A percentile compares a stretch with the other conserved stretches of the same genome.
Conservation (phyloP, 306 rosid genomes). For the Dryas octopetala region DNA sequence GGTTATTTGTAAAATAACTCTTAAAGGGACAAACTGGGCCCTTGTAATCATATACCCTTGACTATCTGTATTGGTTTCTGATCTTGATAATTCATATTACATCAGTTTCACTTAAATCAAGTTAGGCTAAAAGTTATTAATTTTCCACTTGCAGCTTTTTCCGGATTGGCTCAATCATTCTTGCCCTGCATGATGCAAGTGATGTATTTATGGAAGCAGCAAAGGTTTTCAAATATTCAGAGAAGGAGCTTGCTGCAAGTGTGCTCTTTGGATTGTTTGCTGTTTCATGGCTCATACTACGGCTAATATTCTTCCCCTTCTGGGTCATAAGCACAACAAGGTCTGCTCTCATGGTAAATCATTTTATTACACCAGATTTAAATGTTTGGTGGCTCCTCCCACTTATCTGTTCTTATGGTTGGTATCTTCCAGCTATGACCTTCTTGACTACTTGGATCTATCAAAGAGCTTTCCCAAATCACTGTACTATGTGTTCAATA, state of each 20-base stretch:
- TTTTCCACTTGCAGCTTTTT: constrained; percentile 65
- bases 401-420: constrained; percentile 34
- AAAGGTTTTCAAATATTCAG: constrained; percentile 91
- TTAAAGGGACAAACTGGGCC: not conserved
- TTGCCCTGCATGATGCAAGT: constrained; percentile 93
- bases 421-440: constrained; percentile 60
- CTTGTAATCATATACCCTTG: not conserved
- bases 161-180: constrained; percentile 78
- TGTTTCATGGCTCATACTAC: constrained; percentile 75
- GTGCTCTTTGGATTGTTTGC: constrained; percentile 81
- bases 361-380: constrained; percentile 29
- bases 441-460: constrained; percentile 48
- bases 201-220: constrained; percentile 98
- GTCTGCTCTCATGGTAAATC: constrained; percentile 49
- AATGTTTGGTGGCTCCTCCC: constrained; percentile 13
- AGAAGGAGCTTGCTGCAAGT: constrained; percentile 84
- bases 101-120: constrained; percentile 13
- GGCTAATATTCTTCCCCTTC: constrained; percentile 81
- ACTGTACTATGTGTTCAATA: constrained; percentile 76
- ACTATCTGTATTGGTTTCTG: not conserved
- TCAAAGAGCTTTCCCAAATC: constrained; percentile 35
- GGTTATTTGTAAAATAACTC: not conserved
- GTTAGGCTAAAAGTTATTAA: constrained; percentile 21
- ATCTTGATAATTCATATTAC: not conserved
- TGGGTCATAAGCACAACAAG: constrained; percentile 89